These are phyloP conservation scores for Tulasnella sp. DNA, from an alignment of 768 basidiomycete genomes.

Conservation along the genomic window DNA sequence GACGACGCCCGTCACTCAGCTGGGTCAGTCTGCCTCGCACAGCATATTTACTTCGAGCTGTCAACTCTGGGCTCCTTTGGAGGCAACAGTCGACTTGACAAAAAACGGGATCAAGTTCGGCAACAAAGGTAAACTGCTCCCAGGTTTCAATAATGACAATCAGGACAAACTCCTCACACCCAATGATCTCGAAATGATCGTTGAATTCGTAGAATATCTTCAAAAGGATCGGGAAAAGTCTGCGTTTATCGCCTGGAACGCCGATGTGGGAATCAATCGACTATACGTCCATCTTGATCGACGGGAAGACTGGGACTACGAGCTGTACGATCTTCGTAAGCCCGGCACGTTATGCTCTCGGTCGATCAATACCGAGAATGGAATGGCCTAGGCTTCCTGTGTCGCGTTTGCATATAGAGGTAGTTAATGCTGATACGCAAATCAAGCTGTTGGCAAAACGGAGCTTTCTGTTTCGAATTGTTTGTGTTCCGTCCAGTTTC, in stretches of 20 bases:
- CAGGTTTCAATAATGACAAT: no score
- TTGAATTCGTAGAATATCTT: neutral
- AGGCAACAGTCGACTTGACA: neutral
- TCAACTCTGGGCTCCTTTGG: neutral
- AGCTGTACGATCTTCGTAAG: neutral
- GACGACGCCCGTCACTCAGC: neutral
- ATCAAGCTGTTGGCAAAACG: no score
- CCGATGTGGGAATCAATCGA: neutral
- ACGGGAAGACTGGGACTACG: neutral
- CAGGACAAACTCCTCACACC: neutral
- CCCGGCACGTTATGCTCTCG: neutral
- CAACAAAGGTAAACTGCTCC: no score
- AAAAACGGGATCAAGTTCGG: neutral
- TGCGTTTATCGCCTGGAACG: neutral
- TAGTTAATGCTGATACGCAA: no score
- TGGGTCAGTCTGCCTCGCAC: neutral
- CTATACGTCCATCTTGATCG: neutral
- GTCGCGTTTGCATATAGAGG: no score
- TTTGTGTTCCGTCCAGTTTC: no score
- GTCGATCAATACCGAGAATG: neutral
- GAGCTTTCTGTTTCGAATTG: no score
- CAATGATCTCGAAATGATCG: neutral
- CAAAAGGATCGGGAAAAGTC: neutral
- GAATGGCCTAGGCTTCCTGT: no score
- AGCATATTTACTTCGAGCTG: neutral